Percentiles rank a stretch among this genome's conserved stretches.
phyloP scores from a whole-genome alignment of 2,329 filamentous ascomycete species.

The Fusarium sp. region DNA sequence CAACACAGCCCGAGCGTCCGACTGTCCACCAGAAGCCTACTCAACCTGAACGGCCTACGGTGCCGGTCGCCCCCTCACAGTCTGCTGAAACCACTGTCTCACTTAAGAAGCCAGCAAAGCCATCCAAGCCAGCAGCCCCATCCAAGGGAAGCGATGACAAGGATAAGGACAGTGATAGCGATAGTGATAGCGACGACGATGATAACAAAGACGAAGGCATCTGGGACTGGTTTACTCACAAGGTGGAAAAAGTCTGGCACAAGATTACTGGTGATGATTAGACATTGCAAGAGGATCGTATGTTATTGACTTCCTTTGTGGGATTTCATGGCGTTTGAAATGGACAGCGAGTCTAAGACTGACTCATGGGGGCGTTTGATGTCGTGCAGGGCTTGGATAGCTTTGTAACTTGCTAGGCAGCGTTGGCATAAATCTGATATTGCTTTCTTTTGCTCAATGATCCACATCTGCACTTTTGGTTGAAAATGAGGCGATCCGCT shows the following conservation, averaged over 20 bases:
- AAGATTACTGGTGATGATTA: slow-evolving; percentile 55
- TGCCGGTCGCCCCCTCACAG: slow-evolving; percentile 27
- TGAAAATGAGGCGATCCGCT: slow-evolving; percentile 15
- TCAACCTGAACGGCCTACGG: slow-evolving; percentile 26
- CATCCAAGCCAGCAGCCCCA: slow-evolving; percentile 30
- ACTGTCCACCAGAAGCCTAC: slow-evolving; percentile 31
- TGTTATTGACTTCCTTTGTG: slow-evolving; percentile 2
- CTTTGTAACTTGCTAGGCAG: slow-evolving; percentile 9
- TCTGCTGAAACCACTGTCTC: slow-evolving; percentile 39
- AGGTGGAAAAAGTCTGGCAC: slow-evolving; percentile 61
- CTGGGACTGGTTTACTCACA: slow-evolving; percentile 66
- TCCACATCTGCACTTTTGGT: background rate
- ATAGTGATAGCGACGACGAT: slow-evolving; percentile 42
- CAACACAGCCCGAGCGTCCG: slow-evolving; percentile 32
- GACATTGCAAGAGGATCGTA: background rate
- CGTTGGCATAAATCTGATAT: slow-evolving; percentile 3
- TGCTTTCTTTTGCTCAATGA: background rate
- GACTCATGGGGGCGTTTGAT: slow-evolving; percentile 25
- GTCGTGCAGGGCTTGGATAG: slow-evolving; percentile 1
- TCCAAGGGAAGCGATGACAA: slow-evolving; percentile 28
- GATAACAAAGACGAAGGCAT: slow-evolving; percentile 53
- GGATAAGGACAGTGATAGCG: slow-evolving; percentile 25
- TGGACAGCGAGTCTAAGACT: slow-evolving; percentile 10
- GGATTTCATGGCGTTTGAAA: slow-evolving; percentile 29
- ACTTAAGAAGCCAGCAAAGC: slow-evolving; percentile 33